Base-by-base conservation (phyloP, 2,329 filamentous ascomycete genomes). In the Elsinoe ampelina region DNA sequence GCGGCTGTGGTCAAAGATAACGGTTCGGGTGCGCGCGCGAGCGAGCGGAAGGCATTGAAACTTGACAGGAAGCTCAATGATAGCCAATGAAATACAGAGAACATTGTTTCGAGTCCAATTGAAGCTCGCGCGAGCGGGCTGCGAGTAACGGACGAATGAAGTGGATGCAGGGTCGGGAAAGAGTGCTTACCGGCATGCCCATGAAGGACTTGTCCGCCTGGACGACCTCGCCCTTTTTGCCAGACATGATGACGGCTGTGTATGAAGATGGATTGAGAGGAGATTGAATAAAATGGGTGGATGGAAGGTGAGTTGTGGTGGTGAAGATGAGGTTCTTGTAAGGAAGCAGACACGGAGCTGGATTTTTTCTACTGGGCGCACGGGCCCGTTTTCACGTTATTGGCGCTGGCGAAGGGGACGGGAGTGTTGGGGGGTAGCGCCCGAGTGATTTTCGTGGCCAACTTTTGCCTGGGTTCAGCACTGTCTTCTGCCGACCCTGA, bases 191-290 rank as follows among this genome's bases (percentile, higher is more conserved):
- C 60, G 71, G 72, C 72, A 75, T 74, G 63, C 78, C 80, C 69
- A 81, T 68, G 65, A 80, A 70, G 68, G 74, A 72, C 76, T 80
- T 80, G 22, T 79, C 75, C 61, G 62, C 64, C 70, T 80, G 77
- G 63, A 66, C 68, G 65, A 75, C 74, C 17, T 76, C 75, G 67
- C 72, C 73, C 60, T 73, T 68, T 61, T 71, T 67, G 73, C 76
- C 58, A 22, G 65, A 59, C 67, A 70, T 70, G 63, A 58, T 65
- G 67, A 63, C 61, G 61, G 62, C 59, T 61, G 76, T 68, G 62
- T 67, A 72, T 64, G 60, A 57, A 51, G 64, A 57, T 59, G 51
- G 61, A 61, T 62, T 56, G 61, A 60, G 57, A 56, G 47, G 45
- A 54, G 55, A 38, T 59, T 39, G 26, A 54, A 51, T 58, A 50